A percentile compares a stretch with the other conserved stretches of the same genome.
These are phyloP conservation scores for Phalaenopsis aphrodite DNA, from an alignment of 106 monocot genomes.

Conservation along the genomic window DNA sequence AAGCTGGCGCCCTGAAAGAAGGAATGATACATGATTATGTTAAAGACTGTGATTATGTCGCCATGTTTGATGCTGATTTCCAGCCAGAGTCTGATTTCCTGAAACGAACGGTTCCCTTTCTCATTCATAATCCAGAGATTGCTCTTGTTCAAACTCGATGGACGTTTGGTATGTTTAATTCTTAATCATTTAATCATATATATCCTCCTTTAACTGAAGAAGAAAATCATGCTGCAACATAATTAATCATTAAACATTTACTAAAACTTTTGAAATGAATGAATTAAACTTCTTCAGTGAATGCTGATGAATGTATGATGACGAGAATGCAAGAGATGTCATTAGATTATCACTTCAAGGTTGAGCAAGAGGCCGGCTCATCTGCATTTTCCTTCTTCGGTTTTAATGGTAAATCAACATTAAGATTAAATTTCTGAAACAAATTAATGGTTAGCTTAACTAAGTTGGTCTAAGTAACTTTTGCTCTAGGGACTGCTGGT, in stretches of 20 bases:
- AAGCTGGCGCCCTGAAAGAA: slow-evolving; percentile 22
- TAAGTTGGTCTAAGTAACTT: neutral
- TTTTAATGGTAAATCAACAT: slow-evolving; percentile 21
- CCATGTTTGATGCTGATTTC: slow-evolving; percentile 33
- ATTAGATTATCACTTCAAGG: slow-evolving; percentile 32
- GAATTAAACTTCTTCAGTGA: slow-evolving; percentile 10
- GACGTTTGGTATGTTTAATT: slow-evolving; percentile 15
- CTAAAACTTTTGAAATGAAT: neutral
- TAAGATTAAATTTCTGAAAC: neutral
- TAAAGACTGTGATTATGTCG: slow-evolving; percentile 18
- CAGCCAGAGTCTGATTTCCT: slow-evolving; percentile 28
- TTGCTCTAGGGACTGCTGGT: slow-evolving; percentile 21
- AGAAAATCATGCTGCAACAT: too few species aligned
- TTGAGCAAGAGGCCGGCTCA: slow-evolving; percentile 30
- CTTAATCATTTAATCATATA: neutral
- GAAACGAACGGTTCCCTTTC: slow-evolving; percentile 21
- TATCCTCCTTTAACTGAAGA: neutral
- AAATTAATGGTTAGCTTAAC: neutral
- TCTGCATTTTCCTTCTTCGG: slow-evolving; percentile 31
- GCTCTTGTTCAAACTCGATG: slow-evolving; percentile 29
- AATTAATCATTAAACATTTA: too few species aligned
- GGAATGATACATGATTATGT: slow-evolving; percentile 21
- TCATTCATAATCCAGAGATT: slow-evolving; percentile 18
- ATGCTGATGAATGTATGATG: slow-evolving; percentile 26
- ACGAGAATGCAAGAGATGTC: slow-evolving; percentile 39